Base-by-base conservation (phyloP, 2,329 filamentous ascomycete species). In the Ophiostoma ips region DNA sequence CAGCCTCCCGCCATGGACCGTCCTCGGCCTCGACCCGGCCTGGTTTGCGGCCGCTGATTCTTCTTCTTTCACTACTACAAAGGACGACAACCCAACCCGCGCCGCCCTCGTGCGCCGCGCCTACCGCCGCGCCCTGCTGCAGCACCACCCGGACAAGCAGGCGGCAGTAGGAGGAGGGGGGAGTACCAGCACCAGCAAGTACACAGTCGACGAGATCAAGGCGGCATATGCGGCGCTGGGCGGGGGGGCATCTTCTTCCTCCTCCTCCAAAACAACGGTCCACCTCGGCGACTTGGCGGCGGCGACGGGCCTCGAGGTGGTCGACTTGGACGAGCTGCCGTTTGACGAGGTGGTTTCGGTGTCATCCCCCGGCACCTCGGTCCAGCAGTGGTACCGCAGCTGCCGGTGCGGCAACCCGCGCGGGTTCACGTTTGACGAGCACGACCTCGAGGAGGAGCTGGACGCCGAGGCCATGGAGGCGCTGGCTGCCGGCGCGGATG, bases 331-430 rank as follows among this genome's bases (percentile, higher is more conserved):
- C 63, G 81, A 84, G 60, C 64, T 83, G 19, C 64, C 63, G 9
- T 76, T 68, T 55, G 74, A 80, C 57, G 28, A 33, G 16, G 16
- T n/a, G 5, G 40, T 16, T n/a, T n/a, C n/a, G n/a, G n/a, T n/a
- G n/a, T n/a, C n/a, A 11, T 7, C 7, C 3, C 21, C 5, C 15
- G 24, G n/a, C 15, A 45, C 30, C 13, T 34, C 60, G 48, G 3
- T 38, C 1, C 65, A 65, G 47, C 61, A 67, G 38, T 83, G 79
- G 76, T 74, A 71, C 59, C 70, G 73, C 40, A 58, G 68, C 15
- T 84, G 80, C 63, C 73, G 80, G 48, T 84, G 80, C 61, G 80
- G 80, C 36, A 82, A 82, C 60, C 66, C 69, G 31, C 68, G 71
- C 36, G 79, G 79, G 1, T 84, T 77, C 59, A 61, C 72, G 28